Percentiles rank a stretch among this genome's conserved stretches.
These are phyloP conservation scores for Gastrodia elata DNA, from an alignment of 106 monocot genomes.

Conservation along the genomic window DNA sequence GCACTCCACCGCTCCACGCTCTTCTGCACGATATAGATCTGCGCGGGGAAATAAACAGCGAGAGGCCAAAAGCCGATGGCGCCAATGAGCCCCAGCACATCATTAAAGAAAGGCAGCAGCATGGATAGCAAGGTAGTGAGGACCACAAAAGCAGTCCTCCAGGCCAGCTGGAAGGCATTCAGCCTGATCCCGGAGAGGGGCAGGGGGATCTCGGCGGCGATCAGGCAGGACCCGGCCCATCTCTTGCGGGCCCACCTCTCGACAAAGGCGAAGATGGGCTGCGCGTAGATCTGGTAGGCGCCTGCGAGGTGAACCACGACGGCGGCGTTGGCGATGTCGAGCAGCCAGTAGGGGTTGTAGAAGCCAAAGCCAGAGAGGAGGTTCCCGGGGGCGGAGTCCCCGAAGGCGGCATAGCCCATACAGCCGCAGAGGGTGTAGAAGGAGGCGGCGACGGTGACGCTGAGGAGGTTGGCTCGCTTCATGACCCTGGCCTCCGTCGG, in stretches of 20 bases:
- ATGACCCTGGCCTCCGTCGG: slow-evolving; percentile 67
- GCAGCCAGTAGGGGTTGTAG: slow-evolving; percentile 33
- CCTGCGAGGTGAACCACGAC: slow-evolving; percentile 42
- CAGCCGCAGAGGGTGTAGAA: slow-evolving; percentile 85
- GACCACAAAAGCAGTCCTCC: slow-evolving; percentile 55
- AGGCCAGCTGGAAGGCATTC: slow-evolving; percentile 48
- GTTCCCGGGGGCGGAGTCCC: slow-evolving; percentile 58
- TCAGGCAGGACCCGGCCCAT: slow-evolving; percentile 27
- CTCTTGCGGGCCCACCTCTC: slow-evolving; percentile 26
- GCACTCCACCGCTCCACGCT: slow-evolving; percentile 51
- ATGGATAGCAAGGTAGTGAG: slow-evolving; percentile 58
- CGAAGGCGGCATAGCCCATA: slow-evolving; percentile 88
- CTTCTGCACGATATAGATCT: slow-evolving; percentile 70
- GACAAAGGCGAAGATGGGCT: slow-evolving; percentile 61
- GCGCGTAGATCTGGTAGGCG: slow-evolving; percentile 27
- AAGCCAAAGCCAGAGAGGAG: slow-evolving; percentile 46
- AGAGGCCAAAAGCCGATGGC: slow-evolving; percentile 77
- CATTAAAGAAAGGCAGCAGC: slow-evolving; percentile 84
- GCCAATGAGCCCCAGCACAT: slow-evolving; percentile 63
- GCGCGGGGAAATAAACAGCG: slow-evolving; percentile 72
- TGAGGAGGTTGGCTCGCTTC: slow-evolving; percentile 47
- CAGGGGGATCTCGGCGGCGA: slow-evolving; percentile 19
- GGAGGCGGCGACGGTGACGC: slow-evolving; percentile 51
- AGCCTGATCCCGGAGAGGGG: slow-evolving; percentile 8
- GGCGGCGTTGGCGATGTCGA: slow-evolving; percentile 31